Percentiles rank a stretch among this genome's conserved stretches.
These are phyloP conservation scores for Apodospora peruviana DNA, from an alignment of 495 filamentous ascomycete species.

Conservation along the genomic window DNA sequence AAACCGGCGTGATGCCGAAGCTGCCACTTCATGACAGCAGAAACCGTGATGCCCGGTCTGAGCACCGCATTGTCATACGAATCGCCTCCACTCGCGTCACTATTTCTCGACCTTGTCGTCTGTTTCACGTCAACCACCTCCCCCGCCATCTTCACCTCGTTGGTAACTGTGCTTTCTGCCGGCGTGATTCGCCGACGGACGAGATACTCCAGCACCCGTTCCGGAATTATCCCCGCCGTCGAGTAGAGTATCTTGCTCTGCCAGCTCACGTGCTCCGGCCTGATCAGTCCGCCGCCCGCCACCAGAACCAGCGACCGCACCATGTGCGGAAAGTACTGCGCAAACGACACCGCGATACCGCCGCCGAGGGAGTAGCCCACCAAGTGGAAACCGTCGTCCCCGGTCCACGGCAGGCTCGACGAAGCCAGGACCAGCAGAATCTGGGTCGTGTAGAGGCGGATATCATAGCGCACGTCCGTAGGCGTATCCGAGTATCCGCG, in stretches of 20 bases:
- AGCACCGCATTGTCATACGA: constrained; percentile 38
- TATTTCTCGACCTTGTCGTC: constrained; percentile 17
- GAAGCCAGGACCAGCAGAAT: constrained; percentile 67
- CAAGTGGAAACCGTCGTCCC: constrained; percentile 53
- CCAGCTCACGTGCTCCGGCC: constrained; percentile 34
- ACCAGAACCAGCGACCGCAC: constrained; percentile 68
- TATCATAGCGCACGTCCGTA: constrained; percentile 58
- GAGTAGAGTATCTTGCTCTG: constrained; percentile 38
- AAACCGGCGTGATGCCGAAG: constrained; percentile 50
- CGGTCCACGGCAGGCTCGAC: constrained; percentile 49
- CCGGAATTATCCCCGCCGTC: constrained; percentile 39
- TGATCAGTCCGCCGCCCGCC: constrained; percentile 59
- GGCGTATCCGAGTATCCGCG: constrained; percentile 75
- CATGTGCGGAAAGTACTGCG: constrained; percentile 61
- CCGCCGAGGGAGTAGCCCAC: constrained; percentile 84
- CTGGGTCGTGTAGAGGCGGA: constrained; percentile 64
- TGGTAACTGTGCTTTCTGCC: constrained; percentile 9
- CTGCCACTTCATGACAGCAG: constrained; percentile 50
- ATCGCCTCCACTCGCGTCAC: constrained; percentile 32
- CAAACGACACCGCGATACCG: constrained; percentile 66
- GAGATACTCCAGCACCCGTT: constrained; percentile 46
- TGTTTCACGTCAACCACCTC: constrained; percentile 21
- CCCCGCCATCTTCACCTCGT: constrained; percentile 22
- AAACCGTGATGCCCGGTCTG: constrained; percentile 34
- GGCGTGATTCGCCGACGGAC: constrained; percentile 50